Evolutionary conservation across 352 stramenopile species (phyloP), one percentile per base, ranked within the genome.

Genomic region (Phytophthora lateralis): DNA sequence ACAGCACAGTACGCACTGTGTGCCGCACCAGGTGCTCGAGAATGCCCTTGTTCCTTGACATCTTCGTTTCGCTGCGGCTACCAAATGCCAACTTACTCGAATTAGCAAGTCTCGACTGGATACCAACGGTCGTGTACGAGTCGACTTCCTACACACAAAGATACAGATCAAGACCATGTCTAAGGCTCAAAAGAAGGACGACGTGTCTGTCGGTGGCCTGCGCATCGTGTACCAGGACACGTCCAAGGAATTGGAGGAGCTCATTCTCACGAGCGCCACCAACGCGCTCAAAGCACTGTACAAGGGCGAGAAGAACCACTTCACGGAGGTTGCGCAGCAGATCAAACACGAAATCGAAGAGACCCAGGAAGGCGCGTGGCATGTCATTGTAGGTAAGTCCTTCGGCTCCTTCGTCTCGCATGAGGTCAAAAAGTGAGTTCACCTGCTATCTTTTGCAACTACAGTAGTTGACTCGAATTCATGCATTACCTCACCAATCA

Each of bases 401-500:
- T 96, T 91, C 45, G 84, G 86, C 21, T 92, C 82, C 17, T 94
- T 93, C 55, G 84, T 94, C 42, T 93, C 81, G 4, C 86, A 95
- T 58, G 82, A 94, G 62, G 75, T 92, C 44, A 91, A 93, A 80
- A 88, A 82, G 85, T 91, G 66, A 65, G 78, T 62, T 15, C 21
- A 32, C 12, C 15, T 43, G 15, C n/a, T 47, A 2, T 6, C 8
- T 6, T 18, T 32, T 45, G 15, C 5, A 12, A 44, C n/a, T n/a
- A n/a, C n/a, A n/a, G n/a, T 9, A 11, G 10, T 44, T 44, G 7
- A 1, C 27, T 32, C 24, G 15, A 47, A 29, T 63, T 53, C 38
- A 20, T 50, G 14, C 8, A 32, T 59, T 48, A 62, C 32, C 20
- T 55, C 15, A 44, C 24, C n/a, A 15, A 27, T 49, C 10, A 46